Percentiles rank a stretch among this genome's conserved stretches.
Conservation (phyloP, 78 protist genomes). For the slime mould (Dictyostelium discoideum) region dicty_2.7 NC_007088.5:7768501-7769000, state of each 20-base stretch:
- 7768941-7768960: conserved; percentile 85
- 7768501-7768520: conserved; percentile 16
- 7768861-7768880: too few relatives aligned
- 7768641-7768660: conserved; percentile 72
- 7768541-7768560: conserved; percentile 18
- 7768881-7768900: conserved; percentile 8
- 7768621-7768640: conserved; percentile 3
- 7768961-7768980: conserved; percentile 42
- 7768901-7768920: conserved; percentile 71
- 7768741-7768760: conserved; percentile 66
- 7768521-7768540: conserved; percentile 3
- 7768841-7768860: not conserved
- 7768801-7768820: conserved; percentile 64
- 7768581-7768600: conserved; percentile 53
- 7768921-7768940: conserved; percentile 34
- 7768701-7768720: conserved; percentile 30
- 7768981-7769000: conserved; percentile 46
- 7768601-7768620: conserved; percentile 79
- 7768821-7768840: not conserved
- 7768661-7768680: conserved; percentile 63
- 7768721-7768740: conserved; percentile 10
- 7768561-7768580: not conserved
- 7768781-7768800: conserved; percentile 38
- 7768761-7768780: conserved; percentile 47
- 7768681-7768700: conserved; percentile 77